Base-by-base conservation (phyloP, 1,284 basidiomycete species). In the Cryptococcus floricola region DNA sequence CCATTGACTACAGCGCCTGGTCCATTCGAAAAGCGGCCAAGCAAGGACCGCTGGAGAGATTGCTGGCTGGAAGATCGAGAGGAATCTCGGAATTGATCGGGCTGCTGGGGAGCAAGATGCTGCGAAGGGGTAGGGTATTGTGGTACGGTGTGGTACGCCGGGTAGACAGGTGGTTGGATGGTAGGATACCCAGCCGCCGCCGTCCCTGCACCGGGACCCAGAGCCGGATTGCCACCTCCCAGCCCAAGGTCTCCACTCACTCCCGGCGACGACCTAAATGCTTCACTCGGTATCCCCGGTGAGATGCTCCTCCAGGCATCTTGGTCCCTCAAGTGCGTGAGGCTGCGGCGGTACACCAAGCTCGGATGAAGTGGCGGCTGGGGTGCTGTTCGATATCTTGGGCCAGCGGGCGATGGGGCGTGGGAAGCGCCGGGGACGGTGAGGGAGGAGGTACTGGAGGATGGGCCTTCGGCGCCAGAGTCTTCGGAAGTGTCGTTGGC, bases 381-480 rank as follows among this genome's bases (percentile, higher is more conserved):
- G 52, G 19, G 25, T n/a, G 34, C 13, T 18, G 48, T 14, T 38
- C 25, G 31, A 5, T 2, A 10, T 6, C 31, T 34, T 3, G 31
- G 31, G 31, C 31, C 31, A 34, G 31, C 31, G 31, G 14, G 19
- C 9, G 44, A 38, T 4, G 58, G 54, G 27, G 58, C 34, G 28
- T 50, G 47, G 1, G 52, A 19, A 19, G 18, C 43, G 0, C 57
- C 63, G 5, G 70, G 63, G 9, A 62, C 41, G 18, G 62, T 68
- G 23, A 67, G 52, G 12, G 61, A 63, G 4, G 64, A 64, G 14
- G 51, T 60, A 25, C 61, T 68, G 7, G 61, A 66, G 14, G 48
- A 60, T 4, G 67, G 67, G n/a, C 54, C 64, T 47, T 31, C 63
- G 50, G 2, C 53, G 50, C 23, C 25, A 13, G 48, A 49, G n/a